Evolutionary conservation across 2,329 filamentous ascomycete species (phyloP), one percentile per base, ranked within the genome.

Genomic region (Talaromyces sp.): DNA sequence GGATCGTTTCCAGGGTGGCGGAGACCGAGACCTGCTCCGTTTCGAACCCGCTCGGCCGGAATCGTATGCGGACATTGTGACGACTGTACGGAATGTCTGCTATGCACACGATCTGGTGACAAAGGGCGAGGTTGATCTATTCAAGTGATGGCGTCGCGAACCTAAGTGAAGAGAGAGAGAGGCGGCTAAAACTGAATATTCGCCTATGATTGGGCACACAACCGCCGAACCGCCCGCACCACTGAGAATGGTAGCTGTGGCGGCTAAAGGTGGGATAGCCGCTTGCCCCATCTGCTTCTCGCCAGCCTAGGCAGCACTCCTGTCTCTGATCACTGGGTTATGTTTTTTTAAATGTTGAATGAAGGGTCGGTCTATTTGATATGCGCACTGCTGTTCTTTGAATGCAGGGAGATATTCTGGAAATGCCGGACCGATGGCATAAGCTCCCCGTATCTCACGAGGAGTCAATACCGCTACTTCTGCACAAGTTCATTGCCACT

Each of bases 11-110:
- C 74, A 75, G 19, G 73, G 71, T 17, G 70, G 70, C 46, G 77
- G 51, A 14, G 78, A 79, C 24, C 73, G 73, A 54, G 77, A 79
- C 55, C 77, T 70, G 62, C 70, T 71, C 64, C 78, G 68, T 65
- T 78, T 78, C 41, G 69, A 63, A 51, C 70, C 70, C 58, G 73
- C 59, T 54, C 70, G 67, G 58, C 74, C 73, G 19, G 71, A 66
- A 6, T 70, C 62, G 60, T 69, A 68, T 52, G 67, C 65, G 14
- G 75, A 74, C 74, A 76, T 77, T 49, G 26, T 29, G 26, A 13
- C 11, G 43, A 13, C 41, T 35, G 1, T 46, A 24, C 11, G 7
- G 19, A 46, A 43, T 5, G 8, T 6, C 43, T 24, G 43, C 8
- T 24, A 46, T 24, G 11, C n/a, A n/a, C 19, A 13, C n/a, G 24